Evolutionary conservation across 2,329 filamentous ascomycete genomes (phyloP).

Genomic region (Apiospora marii): DNA sequence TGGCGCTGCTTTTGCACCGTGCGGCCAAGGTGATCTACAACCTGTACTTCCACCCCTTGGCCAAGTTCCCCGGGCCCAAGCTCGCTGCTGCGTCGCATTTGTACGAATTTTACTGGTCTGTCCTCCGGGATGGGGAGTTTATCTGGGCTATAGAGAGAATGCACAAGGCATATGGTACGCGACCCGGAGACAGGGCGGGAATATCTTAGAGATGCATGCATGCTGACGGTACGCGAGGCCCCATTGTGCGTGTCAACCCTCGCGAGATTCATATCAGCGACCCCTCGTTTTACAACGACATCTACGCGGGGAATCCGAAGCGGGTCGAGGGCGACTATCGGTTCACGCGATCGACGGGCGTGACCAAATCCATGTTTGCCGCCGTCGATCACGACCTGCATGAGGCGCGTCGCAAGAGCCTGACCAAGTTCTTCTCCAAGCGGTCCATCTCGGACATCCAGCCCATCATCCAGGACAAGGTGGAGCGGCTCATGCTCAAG

Average conservation of each 20-base stretch:
- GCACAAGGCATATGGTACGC: conserved; percentile 50
- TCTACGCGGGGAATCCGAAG: background rate
- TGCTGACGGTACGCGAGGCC: background rate
- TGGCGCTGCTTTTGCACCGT: too few species aligned
- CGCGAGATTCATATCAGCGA: conserved; percentile 7
- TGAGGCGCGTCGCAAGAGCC: background rate
- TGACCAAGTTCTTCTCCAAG: background rate
- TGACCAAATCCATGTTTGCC: background rate
- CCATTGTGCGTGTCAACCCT: background rate
- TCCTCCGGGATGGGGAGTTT: conserved; percentile 47
- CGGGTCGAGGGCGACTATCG: background rate
- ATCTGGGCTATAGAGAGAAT: conserved; percentile 50
- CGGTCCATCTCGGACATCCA: background rate
- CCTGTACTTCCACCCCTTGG: conserved; percentile 26
- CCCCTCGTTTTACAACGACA: background rate
- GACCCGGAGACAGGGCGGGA: too few species aligned
- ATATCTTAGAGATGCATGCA: too few species aligned
- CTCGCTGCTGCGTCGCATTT: conserved; percentile 25
- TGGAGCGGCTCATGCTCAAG: background rate
- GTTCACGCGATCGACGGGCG: background rate
- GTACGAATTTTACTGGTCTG: background rate
- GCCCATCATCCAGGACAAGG: background rate
- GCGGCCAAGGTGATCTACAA: too few species aligned
- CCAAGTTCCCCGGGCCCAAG: conserved; percentile 30
- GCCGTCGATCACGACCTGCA: background rate